These are phyloP conservation scores for Colletotrichum spinosum DNA, from an alignment of 2,329 filamentous ascomycete genomes.

Conservation along the genomic window DNA sequence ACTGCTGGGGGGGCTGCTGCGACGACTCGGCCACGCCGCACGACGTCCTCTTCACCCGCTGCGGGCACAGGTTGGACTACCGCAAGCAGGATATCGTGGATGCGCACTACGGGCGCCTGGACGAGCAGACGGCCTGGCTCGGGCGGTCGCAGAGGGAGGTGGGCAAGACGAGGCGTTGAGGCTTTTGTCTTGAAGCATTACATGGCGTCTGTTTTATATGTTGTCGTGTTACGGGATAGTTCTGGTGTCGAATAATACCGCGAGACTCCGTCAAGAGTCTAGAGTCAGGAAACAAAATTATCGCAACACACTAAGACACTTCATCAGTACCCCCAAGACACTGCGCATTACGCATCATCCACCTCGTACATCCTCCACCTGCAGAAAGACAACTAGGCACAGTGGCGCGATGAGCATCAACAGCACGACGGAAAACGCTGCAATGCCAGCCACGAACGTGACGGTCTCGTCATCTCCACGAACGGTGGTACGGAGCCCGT, in stretches of 20 bases:
- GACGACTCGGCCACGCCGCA: slow-evolving; percentile 35
- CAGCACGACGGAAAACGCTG: background rate
- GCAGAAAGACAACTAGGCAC: background rate
- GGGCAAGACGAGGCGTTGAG: slow-evolving; percentile 1
- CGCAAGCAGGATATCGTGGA: slow-evolving; percentile 36
- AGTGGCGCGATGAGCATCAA: background rate
- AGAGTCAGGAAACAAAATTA: no score
- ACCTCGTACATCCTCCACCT: background rate
- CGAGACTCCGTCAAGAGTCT: no score
- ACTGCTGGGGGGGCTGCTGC: slow-evolving; percentile 39
- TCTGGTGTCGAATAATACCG: no score
- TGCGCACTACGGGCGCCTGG: slow-evolving; percentile 32
- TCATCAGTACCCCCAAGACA: no score
- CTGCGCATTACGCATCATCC: no score
- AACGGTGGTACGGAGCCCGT: background rate
- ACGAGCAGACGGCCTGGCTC: slow-evolving; percentile 34
- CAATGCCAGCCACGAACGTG: background rate
- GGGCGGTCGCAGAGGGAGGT: background rate
- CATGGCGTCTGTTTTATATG: background rate
- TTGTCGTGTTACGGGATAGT: no score
- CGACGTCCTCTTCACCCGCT: slow-evolving; percentile 35
- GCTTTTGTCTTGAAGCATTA: background rate
- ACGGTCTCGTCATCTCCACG: background rate
- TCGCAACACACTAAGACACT: no score
- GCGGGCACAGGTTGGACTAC: slow-evolving; percentile 38